phyloP scores from a whole-genome alignment of 768 basidiomycete species.

The Suillus fuscotomentosus region DNA sequence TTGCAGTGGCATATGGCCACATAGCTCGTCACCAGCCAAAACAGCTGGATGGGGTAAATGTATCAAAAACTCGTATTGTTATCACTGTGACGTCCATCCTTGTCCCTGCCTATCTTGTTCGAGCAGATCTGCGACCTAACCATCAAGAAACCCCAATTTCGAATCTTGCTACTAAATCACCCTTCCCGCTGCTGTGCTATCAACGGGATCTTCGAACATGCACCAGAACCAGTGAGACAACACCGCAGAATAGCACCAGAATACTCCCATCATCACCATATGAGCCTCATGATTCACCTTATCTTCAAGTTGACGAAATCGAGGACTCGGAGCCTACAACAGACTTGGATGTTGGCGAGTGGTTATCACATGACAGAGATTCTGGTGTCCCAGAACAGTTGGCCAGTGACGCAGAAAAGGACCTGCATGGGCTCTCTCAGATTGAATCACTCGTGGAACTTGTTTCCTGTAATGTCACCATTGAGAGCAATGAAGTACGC shows the following conservation, averaged over 20 bases:
- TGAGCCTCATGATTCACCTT: no score
- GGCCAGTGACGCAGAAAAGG: not conserved
- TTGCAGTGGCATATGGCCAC: conserved; percentile 2
- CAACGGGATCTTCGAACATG: not conserved
- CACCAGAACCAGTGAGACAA: not conserved
- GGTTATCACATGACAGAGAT: no score
- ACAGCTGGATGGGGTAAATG: conserved; percentile 6
- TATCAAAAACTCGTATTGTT: not conserved
- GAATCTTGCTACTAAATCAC: not conserved
- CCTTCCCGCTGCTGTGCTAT: not conserved
- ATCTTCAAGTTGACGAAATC: no score
- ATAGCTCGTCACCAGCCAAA: not conserved
- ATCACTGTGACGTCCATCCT: not conserved
- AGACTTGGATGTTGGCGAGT: no score
- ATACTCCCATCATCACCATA: not conserved
- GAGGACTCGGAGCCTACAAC: no score
- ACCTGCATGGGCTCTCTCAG: not conserved
- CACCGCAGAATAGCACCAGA: no score
- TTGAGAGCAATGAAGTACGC: not conserved
- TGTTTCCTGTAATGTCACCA: not conserved
- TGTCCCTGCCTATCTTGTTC: conserved; percentile 7
- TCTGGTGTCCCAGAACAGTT: not conserved
- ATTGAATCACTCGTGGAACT: not conserved
- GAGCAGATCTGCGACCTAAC: not conserved
- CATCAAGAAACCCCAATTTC: not conserved